These are phyloP conservation scores for Sutorius australiensis DNA, from an alignment of 768 basidiomycete species.

Conservation along the genomic window DNA sequence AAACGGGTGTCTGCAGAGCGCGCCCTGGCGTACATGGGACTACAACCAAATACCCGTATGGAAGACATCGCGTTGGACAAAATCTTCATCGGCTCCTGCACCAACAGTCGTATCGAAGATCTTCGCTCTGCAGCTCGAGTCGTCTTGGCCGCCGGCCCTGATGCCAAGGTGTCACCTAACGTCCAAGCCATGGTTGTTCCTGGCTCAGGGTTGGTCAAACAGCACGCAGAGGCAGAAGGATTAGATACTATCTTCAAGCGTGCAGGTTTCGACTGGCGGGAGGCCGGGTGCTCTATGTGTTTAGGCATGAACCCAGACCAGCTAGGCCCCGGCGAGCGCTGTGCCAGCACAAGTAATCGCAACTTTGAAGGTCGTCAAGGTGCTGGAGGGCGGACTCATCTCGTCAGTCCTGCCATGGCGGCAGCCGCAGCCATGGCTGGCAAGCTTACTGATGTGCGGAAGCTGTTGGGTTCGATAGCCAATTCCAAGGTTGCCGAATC, in stretches of 20 bases:
- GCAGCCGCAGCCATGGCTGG: constrained; percentile 87
- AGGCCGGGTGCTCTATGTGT: constrained; percentile 96
- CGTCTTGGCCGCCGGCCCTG: constrained; percentile 66
- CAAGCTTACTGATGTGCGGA: constrained; percentile 80
- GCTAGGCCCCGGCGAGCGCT: constrained; percentile 75
- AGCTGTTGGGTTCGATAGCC: constrained; percentile 51
- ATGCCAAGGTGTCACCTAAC: constrained; percentile 67
- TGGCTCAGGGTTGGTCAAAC: constrained; percentile 85
- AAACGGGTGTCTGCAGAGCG: constrained; percentile 70
- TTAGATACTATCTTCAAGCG: constrained; percentile 82
- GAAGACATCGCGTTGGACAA: constrained; percentile 80
- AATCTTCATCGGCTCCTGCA: constrained; percentile 92
- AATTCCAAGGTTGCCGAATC: constrained; percentile 40
- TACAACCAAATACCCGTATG: constrained; percentile 73
- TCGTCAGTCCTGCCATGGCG: constrained; percentile 90
- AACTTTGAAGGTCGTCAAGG: constrained; percentile 92
- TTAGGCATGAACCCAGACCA: constrained; percentile 96
- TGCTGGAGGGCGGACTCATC: constrained; percentile 85
- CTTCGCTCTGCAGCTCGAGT: constrained; percentile 74
- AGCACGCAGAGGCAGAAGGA: constrained; percentile 88
- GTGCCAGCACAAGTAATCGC: constrained; percentile 89
- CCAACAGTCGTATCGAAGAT: constrained; percentile 92
- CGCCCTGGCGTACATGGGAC: constrained; percentile 83
- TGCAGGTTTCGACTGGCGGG: constrained; percentile 93
- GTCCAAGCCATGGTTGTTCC: constrained; percentile 91